A percentile compares a stretch with the other conserved stretches of the same genome.
These are phyloP conservation scores for Keithomyces neogunnii DNA, from an alignment of 2,329 filamentous ascomycete species.

Conservation along the genomic window DNA sequence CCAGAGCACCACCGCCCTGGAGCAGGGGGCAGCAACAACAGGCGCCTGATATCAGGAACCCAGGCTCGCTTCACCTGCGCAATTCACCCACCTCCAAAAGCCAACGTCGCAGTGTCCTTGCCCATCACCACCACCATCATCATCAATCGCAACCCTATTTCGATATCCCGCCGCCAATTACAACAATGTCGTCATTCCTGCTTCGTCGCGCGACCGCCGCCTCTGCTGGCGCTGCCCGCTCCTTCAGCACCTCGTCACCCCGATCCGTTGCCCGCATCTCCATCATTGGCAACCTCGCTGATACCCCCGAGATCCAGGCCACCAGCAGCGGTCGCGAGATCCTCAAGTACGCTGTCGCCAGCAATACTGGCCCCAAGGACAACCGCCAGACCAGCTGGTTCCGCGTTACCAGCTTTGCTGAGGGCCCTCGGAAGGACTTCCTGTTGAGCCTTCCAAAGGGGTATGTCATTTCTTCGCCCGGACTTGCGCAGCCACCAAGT, in stretches of 20 bases:
- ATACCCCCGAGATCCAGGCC: slow-evolving; percentile 64
- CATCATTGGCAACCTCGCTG: slow-evolving; percentile 77
- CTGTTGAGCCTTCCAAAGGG: slow-evolving; percentile 73
- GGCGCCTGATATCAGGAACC: not conserved
- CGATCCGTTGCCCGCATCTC: slow-evolving; percentile 69
- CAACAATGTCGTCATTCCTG: slow-evolving; percentile 38
- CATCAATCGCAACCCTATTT: not conserved
- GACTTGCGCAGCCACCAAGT: slow-evolving; percentile 1
- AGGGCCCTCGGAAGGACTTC: slow-evolving; percentile 63
- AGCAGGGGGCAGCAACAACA: not conserved
- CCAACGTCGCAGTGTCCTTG: not conserved
- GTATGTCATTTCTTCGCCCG: slow-evolving; percentile 42
- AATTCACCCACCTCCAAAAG: not conserved
- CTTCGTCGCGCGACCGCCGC: slow-evolving; percentile 43
- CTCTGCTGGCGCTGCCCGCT: slow-evolving; percentile 45
- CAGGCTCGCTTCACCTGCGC: not conserved
- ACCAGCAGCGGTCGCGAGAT: slow-evolving; percentile 66
- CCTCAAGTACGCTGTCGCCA: slow-evolving; percentile 69
- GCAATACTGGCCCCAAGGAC: slow-evolving; percentile 55
- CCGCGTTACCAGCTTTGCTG: slow-evolving; percentile 64
- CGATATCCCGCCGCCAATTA: not conserved
- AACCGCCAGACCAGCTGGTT: slow-evolving; percentile 82
- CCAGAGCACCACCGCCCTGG: no score
- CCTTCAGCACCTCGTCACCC: slow-evolving; percentile 66
- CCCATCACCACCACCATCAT: not conserved